phyloP scores from a whole-genome alignment of 805 yeast genomes.

The Candida saitoana region DNA sequence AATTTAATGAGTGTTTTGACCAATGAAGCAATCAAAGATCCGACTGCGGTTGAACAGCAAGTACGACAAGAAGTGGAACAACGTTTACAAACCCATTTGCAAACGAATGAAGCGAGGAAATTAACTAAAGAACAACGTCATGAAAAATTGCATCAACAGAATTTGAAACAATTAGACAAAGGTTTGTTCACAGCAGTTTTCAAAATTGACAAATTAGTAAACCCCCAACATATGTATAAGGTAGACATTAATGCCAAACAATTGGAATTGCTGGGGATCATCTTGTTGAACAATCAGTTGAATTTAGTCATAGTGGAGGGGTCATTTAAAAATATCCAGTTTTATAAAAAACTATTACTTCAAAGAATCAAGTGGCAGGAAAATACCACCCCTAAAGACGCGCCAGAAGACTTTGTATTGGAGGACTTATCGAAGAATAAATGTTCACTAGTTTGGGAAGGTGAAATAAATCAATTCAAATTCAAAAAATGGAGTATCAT shows the following conservation, averaged over 20 bases:
- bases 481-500: conserved; percentile 71
- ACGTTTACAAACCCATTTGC: conserved; percentile 55
- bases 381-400: conserved; percentile 31
- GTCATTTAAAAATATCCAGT: conserved; percentile 54
- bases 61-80: conserved; percentile 68
- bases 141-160: conserved; percentile 39
- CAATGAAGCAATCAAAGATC: conserved; percentile 80
- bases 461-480: conserved; percentile 48
- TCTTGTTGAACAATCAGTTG: conserved; percentile 43
- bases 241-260: conserved; percentile 81
- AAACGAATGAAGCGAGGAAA: conserved; percentile 58
- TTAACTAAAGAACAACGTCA: conserved; percentile 54
- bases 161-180: conserved; percentile 44
- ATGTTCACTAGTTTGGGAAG: conserved; percentile 65
- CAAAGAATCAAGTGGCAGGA: conserved; percentile 70
- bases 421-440: conserved; percentile 40
- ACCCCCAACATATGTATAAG: conserved; percentile 68
- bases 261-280: conserved; percentile 59
- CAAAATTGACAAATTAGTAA: conserved; percentile 47
- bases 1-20: conserved; percentile 86
- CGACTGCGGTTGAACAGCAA: conserved; percentile 74
- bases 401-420: conserved; percentile 8
- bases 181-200: conserved; percentile 62
- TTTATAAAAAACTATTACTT: conserved; percentile 57
- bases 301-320: conserved; percentile 75